Base-by-base conservation (phyloP, 2,329 filamentous ascomycete genomes). In the Colletotrichum cuscutae region DNA sequence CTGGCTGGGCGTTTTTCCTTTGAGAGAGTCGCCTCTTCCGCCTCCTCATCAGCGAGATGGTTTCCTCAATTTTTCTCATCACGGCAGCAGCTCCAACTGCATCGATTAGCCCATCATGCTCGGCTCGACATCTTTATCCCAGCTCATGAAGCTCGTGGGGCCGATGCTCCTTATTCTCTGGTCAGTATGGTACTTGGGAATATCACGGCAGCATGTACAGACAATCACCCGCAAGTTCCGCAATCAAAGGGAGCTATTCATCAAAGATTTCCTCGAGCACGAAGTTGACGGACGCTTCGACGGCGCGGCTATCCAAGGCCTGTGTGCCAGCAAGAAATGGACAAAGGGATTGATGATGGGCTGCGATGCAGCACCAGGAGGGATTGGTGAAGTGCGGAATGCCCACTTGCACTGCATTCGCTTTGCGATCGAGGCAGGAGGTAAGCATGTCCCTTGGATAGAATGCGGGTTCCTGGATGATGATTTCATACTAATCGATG, bases 341-440 rank as follows among this genome's bases (percentile, higher is more conserved):
- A 81, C 79, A 1, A 78, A 80, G 1, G 82, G 82, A 4, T 76
- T 87, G 49, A 77, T 87, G 24, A 81, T 87, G 76, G 81, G 82
- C 24, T 86, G 86, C 70, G 82, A 83, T 22, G 79, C 83, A n/a
- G 79, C 81, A 6, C 78, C 82, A 2, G 86, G 85, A 3, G 85
- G 84, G 5, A 76, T 87, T n/a, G 84, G 80, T 6, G 80, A 83
- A 64, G 82, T 86, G 22, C 82, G 85, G 71, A 85, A 85, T 74
- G 82, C 82, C n/a, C 78, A 85, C 46, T 77, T 87, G 64, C 83
- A 82, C 70, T 87, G 86, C 76, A 76, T 87, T 26, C 81, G 85
- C 56, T 82, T 84, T 64, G 84, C 84, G 15, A 86, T 87, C 37
- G 84, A 86, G 78, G 83, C 85, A 54, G 86, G 86, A 66, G 85